These are phyloP conservation scores for Solanum corneliomulleri DNA, from an alignment of 257 asterid species.

Conservation along the genomic window DNA sequence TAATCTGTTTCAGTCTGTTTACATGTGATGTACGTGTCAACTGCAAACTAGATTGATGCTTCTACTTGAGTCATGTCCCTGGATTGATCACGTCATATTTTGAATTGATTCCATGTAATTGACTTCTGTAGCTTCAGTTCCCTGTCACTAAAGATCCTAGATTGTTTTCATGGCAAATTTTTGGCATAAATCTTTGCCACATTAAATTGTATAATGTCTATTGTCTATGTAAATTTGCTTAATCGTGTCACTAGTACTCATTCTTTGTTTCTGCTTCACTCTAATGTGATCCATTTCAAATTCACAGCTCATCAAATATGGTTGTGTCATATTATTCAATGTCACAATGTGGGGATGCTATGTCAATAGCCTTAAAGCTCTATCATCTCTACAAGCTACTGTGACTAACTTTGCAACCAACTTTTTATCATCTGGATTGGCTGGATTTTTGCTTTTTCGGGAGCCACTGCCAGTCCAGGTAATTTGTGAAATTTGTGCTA, in stretches of 20 bases:
- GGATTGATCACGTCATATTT: background rate
- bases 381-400: constrained; percentile 86
- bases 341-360: constrained; percentile 94
- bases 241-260: background rate
- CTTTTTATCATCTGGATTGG: constrained; percentile 72
- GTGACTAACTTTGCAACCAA: constrained; percentile 85
- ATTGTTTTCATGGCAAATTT: background rate
- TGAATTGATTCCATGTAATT: background rate
- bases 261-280: background rate
- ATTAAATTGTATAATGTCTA: background rate
- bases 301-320: constrained; percentile 51
- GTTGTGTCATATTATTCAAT: constrained; percentile 53
- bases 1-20: background rate
- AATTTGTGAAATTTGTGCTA: background rate
- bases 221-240: background rate
- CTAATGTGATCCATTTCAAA: background rate
- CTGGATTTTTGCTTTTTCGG: constrained; percentile 70
- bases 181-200: background rate
- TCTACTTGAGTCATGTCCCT: background rate
- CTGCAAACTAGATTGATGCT: background rate
- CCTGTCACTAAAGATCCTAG: background rate
- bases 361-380: constrained; percentile 77
- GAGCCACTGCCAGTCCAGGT: constrained; percentile 65
- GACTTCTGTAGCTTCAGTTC: background rate
- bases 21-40: background rate